phyloP scores from a whole-genome alignment of 2,329 filamentous ascomycete genomes.

The Botryotinia convoluta region DNA sequence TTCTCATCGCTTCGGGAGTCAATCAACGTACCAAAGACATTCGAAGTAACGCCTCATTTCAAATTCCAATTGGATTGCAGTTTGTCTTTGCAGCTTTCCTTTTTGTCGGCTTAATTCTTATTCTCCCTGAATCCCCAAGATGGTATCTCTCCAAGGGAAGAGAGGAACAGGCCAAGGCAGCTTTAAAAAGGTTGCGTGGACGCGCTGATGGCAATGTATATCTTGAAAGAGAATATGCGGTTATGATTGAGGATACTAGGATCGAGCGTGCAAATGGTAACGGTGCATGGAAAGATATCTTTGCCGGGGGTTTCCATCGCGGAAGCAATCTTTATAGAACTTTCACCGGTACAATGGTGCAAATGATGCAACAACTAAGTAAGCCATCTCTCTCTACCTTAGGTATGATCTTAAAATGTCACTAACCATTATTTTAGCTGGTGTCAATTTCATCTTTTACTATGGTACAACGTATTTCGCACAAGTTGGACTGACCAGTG shows the following conservation, averaged over 20 bases:
- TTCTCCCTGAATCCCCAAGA: slow-evolving; percentile 39
- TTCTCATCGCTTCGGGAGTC: slow-evolving; percentile 71
- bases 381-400: slow-evolving; percentile 30
- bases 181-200: slow-evolving; percentile 64
- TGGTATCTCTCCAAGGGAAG: slow-evolving; percentile 40
- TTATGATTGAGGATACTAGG: slow-evolving; percentile 46
- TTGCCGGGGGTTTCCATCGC: slow-evolving; percentile 57
- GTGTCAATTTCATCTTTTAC: slow-evolving; percentile 92
- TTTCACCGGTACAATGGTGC: slow-evolving; percentile 69
- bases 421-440: slow-evolving; percentile 49
- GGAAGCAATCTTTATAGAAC: slow-evolving; percentile 69
- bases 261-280: slow-evolving; percentile 70
- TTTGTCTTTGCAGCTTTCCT: slow-evolving; percentile 60
- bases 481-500: slow-evolving; percentile 69
- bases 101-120: slow-evolving; percentile 26
- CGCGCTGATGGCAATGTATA: slow-evolving; percentile 39
- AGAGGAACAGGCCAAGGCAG: slow-evolving; percentile 47
- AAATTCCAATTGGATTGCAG: slow-evolving; percentile 77
- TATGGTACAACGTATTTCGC: slow-evolving; percentile 90
- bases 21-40: slow-evolving; percentile 66
- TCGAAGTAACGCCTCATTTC: slow-evolving; percentile 64
- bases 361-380: slow-evolving; percentile 75
- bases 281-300: slow-evolving; percentile 66
- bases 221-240: slow-evolving; percentile 55
- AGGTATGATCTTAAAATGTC: not conserved